Base-by-base conservation (phyloP, 139 green algal species). In the Closterium sp. region DNA sequence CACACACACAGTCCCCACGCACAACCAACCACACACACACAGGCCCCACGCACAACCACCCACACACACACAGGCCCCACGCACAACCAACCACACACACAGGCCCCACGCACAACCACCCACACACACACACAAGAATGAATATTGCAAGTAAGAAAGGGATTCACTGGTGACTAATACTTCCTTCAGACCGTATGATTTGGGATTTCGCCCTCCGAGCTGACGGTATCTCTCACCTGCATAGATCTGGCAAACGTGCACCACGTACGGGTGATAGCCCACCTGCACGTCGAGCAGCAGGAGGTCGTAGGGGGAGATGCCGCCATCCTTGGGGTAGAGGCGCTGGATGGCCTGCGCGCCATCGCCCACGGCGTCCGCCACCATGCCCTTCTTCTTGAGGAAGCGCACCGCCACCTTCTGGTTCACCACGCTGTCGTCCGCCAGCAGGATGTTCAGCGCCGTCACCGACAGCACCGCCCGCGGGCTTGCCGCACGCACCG, bases 351-450 rank as follows among this genome's bases (percentile, higher is more conserved):
- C 92, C 79, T 92, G 31, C 11, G 85, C 62, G 31, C 92, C 92
- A 32, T 94, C 84, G 42, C 42, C 62, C 19, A 86, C 92, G 31
- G 91, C 92, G 31, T 92, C 88, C 9, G 88, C 88, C 32, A 79
- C 70, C 30, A 87, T 28, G 29, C 79, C 92, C 79, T 73, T 45
- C 84, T 91, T 91, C 62, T 79, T 89, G 19, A 94, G 88, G 32
- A 92, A 32, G 17, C 73, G 73, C 19, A 34, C 28, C 28, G 88
- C 62, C 28, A 94, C 70, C 28, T 86, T 86, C 89, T 94, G 92
- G 42, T 94, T 94, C 79, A 94, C 88, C 62, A 93, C 70, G 86
- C 91, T 93, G 92, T 94, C 92, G 13, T 94, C 92, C 6, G 90
- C 90, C n/a, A 92, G 29, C 32, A 92, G 90, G 86, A 92, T 92